Conservation (phyloP, 352 stramenopile genomes). For the Globisporangium ultimum region DNA sequence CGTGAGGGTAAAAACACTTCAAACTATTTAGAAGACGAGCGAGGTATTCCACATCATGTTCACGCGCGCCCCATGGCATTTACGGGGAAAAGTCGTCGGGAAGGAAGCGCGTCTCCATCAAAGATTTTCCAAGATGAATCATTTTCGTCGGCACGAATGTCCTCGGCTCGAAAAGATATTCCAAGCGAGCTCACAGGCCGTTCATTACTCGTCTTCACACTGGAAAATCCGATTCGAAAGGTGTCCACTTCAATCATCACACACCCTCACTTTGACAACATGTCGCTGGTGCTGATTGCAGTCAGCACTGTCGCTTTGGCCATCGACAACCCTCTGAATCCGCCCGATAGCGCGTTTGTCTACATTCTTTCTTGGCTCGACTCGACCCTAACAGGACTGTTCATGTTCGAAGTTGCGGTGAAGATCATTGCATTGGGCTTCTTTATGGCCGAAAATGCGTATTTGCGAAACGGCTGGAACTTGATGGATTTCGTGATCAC, state of each 20-base stretch:
- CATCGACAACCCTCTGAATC: slow-evolving; percentile 71
- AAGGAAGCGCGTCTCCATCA: slow-evolving; percentile 12
- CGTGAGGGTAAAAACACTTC: not conserved
- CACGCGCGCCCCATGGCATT: slow-evolving; percentile 8
- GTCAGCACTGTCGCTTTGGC: slow-evolving; percentile 69
- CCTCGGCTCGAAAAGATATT: slow-evolving; percentile 6
- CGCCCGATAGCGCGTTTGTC: slow-evolving; percentile 36
- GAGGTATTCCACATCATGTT: slow-evolving; percentile 1
- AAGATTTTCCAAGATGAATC: slow-evolving; percentile 33
- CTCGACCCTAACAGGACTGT: slow-evolving; percentile 70
- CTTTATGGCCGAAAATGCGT: slow-evolving; percentile 53
- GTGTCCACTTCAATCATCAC: slow-evolving; percentile 40
- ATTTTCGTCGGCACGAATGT: not conserved
- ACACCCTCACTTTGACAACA: slow-evolving; percentile 72
- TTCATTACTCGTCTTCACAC: slow-evolving; percentile 43
- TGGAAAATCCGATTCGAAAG: slow-evolving; percentile 51
- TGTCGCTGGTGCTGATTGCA: slow-evolving; percentile 69
- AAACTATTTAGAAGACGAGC: slow-evolving; percentile 8
- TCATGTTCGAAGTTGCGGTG: slow-evolving; percentile 80
- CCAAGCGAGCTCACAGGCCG: slow-evolving; percentile 22
- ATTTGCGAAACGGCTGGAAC: slow-evolving; percentile 88
- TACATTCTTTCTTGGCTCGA: slow-evolving; percentile 62
- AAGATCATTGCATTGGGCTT: slow-evolving; percentile 88
- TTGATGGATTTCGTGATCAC: slow-evolving; percentile 90
- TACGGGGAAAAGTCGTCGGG: slow-evolving; percentile 17